Evolutionary conservation across 2,329 filamentous ascomycete genomes (phyloP).

Genomic region (Saccharata proteae): DNA sequence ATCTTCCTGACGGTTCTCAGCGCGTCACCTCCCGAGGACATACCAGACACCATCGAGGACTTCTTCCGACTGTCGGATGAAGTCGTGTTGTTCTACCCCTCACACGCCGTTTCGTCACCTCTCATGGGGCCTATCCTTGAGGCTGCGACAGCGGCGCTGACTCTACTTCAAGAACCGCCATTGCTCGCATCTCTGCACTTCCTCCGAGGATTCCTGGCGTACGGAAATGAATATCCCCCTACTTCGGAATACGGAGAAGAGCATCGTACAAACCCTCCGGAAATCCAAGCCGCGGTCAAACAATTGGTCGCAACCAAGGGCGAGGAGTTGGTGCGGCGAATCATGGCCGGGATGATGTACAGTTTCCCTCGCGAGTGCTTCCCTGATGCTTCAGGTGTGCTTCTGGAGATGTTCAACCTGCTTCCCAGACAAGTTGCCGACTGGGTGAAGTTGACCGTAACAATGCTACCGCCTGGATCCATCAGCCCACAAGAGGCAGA

Average conservation of each 20-base stretch:
- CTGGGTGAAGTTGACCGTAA: conserved; percentile 77
- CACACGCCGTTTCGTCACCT: conserved; percentile 65
- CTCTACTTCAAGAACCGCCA: conserved; percentile 82
- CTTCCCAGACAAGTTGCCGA: conserved; percentile 64
- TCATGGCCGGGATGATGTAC: conserved; percentile 98
- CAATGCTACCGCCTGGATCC: conserved; percentile 70
- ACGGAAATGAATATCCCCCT: conserved; percentile 61
- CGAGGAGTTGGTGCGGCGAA: conserved; percentile 69
- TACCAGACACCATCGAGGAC: conserved; percentile 81
- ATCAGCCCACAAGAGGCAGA: conserved; percentile 71
- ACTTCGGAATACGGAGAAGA: conserved; percentile 49
- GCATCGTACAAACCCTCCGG: conserved; percentile 48
- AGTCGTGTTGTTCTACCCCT: conserved; percentile 83
- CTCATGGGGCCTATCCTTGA: conserved; percentile 76
- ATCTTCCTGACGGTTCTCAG: conserved; percentile 83
- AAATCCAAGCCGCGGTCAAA: conserved; percentile 63
- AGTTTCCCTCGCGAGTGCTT: conserved; percentile 94
- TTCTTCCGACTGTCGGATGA: conserved; percentile 92
- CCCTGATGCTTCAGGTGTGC: conserved; percentile 82
- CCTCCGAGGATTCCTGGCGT: conserved; percentile 77
- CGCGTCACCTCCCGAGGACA: conserved; percentile 63
- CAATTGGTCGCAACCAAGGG: conserved; percentile 59
- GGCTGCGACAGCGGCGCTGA: conserved; percentile 74
- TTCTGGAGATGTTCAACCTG: conserved; percentile 80
- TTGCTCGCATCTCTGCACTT: conserved; percentile 88